Percentiles rank a stretch among this genome's conserved stretches.
These are phyloP conservation scores for Fusarium sp. DNA, from an alignment of 2,329 filamentous ascomycete species.

Conservation along the genomic window DNA sequence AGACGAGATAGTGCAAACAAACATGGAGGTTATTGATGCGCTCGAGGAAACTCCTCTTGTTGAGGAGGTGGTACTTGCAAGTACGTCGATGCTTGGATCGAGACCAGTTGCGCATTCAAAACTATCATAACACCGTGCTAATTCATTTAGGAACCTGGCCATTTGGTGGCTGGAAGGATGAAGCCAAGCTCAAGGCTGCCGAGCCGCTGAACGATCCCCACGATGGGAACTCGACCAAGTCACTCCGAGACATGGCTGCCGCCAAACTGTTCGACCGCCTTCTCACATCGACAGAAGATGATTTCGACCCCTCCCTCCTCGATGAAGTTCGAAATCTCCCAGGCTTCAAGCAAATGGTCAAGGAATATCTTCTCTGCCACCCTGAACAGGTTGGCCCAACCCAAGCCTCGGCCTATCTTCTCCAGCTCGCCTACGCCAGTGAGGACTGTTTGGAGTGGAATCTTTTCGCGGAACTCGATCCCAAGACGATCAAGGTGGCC, in stretches of 20 bases:
- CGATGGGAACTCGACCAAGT: neutral
- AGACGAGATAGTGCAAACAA: neutral
- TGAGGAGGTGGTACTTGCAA: neutral
- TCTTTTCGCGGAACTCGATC: neutral
- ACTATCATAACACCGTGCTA: neutral
- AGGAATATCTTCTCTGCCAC: neutral
- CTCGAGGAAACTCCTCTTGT: slow-evolving; percentile 11
- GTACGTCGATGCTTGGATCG: neutral
- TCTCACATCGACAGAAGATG: neutral
- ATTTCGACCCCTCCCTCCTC: neutral
- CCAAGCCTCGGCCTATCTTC: neutral
- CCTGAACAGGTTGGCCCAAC: neutral
- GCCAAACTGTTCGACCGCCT: neutral
- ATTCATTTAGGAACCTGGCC: slow-evolving; percentile 10
- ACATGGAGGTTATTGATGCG: neutral
- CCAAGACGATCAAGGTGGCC: neutral
- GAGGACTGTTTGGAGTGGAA: slow-evolving; percentile 3
- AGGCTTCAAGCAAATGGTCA: neutral
- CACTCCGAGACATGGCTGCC: neutral
- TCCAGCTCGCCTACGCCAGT: neutral
- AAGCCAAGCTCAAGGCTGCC: neutral
- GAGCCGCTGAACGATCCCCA: neutral
- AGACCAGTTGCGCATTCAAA: neutral
- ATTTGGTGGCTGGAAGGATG: slow-evolving; percentile 2
- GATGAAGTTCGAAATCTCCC: neutral